These are phyloP conservation scores for Mortierella sp. DNA, from an alignment of 371 early-diverging fungal species.

Conservation along the genomic window DNA sequence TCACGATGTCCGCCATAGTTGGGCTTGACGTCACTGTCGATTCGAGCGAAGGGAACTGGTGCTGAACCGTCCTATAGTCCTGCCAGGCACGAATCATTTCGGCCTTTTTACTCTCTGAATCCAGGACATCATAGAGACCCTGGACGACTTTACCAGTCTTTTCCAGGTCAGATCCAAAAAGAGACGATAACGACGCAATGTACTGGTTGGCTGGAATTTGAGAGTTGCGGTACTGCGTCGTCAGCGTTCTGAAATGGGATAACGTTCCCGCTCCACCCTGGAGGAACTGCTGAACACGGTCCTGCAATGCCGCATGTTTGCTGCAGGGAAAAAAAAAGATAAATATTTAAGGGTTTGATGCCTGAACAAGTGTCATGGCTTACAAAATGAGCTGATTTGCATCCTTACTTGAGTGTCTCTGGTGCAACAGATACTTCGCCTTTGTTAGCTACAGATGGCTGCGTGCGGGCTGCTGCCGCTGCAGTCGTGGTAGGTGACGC, in stretches of 20 bases:
- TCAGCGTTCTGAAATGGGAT: constrained; percentile 69
- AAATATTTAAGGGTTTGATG: too few relatives aligned
- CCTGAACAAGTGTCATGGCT: too few relatives aligned
- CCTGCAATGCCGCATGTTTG: constrained; percentile 60
- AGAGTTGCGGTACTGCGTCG: constrained; percentile 65
- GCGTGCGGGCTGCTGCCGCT: constrained; percentile 3
- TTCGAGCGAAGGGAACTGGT: constrained; percentile 43
- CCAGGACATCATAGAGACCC: constrained; percentile 65
- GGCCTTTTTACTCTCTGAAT: constrained; percentile 66
- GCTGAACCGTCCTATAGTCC: constrained; percentile 68
- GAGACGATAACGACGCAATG: constrained; percentile 61
- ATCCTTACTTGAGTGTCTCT: constrained; percentile 35
- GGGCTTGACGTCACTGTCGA: constrained; percentile 28
- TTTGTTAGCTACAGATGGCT: not conserved
- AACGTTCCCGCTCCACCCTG: constrained; percentile 61
- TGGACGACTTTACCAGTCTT: constrained; percentile 64
- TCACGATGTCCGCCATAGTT: constrained; percentile 56
- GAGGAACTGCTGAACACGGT: constrained; percentile 59
- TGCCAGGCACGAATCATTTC: constrained; percentile 79
- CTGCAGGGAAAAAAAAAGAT: too few relatives aligned
- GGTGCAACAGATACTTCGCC: constrained; percentile 3
- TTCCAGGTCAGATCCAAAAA: constrained; percentile 60
- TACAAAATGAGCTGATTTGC: not conserved
- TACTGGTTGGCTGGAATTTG: constrained; percentile 66
- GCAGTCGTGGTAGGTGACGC: not conserved